Base-by-base conservation (phyloP, 257 asterid species). In the Fraxinus anomala region DNA sequence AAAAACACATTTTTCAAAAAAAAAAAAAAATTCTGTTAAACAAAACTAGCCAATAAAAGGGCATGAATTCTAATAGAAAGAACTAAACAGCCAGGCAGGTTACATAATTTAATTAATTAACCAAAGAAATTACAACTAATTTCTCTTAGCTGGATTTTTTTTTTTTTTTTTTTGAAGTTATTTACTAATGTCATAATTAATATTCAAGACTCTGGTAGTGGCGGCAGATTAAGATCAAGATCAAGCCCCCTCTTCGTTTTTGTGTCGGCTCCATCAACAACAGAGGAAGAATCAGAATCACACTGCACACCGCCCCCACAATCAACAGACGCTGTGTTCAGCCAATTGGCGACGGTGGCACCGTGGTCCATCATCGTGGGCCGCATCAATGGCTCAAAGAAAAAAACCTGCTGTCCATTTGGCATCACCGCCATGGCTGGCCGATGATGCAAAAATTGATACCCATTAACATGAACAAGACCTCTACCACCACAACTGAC, bases 221-320 rank as follows among this genome's bases (percentile, higher is more conserved):
- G 97, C 95, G 24, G 97, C 72, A 88, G 68, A 80, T 94, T 94
- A 1, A 94, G 98, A 86, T 92, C 97, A 24, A 94, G 85, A 80
- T 91, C 93, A 77, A 92, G 80, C 16, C 90, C 91, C 23, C 85
- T 85, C 85, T 85, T 92, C 5, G 37, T 83, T 8, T 12, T 9
- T 81, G 80, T 0, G 81, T 70, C 37, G 85, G 79, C 88, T 94
- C 82, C 94, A 68, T 94, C 98, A 51, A 92, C 97, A 56, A 89
- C 98, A 21, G 97, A 91, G 24, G 97, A 92, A 0, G 91, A 84
- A 72, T 91, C 96, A 5, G 97, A 91, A 0, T 30, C 91, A 81
- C 91, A 84, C 69, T 37, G 83, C 76, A 69, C 80, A 66, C 77
- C 92, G 33, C 87, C 87, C 70, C 72, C 77, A 23, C 34, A 80